A percentile compares a stretch with the other conserved stretches of the same genome.
Conservation (phyloP, 805 yeast genomes). For the Metschnikowia santaceciliae region DNA sequence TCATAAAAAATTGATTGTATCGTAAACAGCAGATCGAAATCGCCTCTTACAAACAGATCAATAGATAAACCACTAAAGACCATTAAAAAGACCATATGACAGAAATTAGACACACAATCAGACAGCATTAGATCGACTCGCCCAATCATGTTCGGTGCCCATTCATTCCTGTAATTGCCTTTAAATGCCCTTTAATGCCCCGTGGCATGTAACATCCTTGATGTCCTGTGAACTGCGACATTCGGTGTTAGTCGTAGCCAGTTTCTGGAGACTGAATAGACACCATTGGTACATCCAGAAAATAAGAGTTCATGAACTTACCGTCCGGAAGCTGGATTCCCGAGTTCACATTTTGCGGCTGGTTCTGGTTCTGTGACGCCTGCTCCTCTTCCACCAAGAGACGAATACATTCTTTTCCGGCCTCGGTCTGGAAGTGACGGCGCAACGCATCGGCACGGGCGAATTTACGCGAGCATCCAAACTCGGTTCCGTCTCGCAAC, state of each 20-base stretch:
- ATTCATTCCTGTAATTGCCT: no score
- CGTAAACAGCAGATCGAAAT: no score
- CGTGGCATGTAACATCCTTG: no score
- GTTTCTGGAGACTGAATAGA: slow-evolving; percentile 37
- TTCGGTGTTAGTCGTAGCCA: not conserved
- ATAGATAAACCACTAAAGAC: no score
- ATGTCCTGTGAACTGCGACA: no score
- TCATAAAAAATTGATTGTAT: no score
- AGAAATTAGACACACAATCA: no score
- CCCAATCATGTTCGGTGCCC: no score
- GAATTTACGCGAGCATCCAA: slow-evolving; percentile 44
- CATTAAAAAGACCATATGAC: no score
- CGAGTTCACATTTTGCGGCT: slow-evolving; percentile 6
- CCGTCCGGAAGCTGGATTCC: slow-evolving; percentile 21
- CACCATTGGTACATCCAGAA: slow-evolving; percentile 26
- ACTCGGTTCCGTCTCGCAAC: slow-evolving; percentile 47
- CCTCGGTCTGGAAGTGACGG: slow-evolving; percentile 44
- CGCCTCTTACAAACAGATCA: no score
- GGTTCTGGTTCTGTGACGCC: slow-evolving; percentile 18
- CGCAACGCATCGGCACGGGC: slow-evolving; percentile 46
- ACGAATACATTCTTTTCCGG: slow-evolving; percentile 42
- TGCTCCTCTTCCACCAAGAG: slow-evolving; percentile 40
- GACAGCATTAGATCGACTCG: no score
- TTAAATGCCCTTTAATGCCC: no score
- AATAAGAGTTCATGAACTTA: slow-evolving; percentile 15